These are phyloP conservation scores for Pythium utonaiense DNA, from an alignment of 352 stramenopile species.

Conservation along the genomic window DNA sequence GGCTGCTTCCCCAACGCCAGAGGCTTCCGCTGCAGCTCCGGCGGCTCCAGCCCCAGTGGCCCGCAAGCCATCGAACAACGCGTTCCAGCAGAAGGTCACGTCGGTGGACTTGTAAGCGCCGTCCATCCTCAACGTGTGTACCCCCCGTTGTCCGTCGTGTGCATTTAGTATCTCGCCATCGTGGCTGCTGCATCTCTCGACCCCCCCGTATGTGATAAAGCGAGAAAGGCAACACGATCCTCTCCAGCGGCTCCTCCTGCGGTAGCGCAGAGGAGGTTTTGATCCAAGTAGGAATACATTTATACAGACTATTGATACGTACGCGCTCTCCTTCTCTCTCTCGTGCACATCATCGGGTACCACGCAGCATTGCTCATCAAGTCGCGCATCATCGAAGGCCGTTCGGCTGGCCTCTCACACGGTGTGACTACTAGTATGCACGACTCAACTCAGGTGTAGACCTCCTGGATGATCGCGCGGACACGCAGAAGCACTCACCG, in stretches of 20 bases:
- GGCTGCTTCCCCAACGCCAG: background rate
- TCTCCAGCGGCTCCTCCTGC: background rate
- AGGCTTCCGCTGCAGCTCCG: background rate
- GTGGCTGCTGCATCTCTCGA: background rate
- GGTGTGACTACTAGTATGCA: no score
- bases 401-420: no score
- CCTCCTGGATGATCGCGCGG: no score
- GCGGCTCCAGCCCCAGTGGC: slow-evolving; percentile 10
- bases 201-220: background rate
- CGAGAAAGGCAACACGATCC: background rate
- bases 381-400: no score
- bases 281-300: slow-evolving; percentile 4
- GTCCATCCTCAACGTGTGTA: background rate
- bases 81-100: slow-evolving; percentile 20
- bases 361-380: background rate
- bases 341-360: no score
- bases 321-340: background rate
- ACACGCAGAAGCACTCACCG: no score
- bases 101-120: slow-evolving; percentile 22
- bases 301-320: background rate
- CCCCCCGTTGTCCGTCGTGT: background rate
- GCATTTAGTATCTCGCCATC: slow-evolving; percentile 13
- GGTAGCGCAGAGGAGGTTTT: background rate
- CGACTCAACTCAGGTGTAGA: no score
- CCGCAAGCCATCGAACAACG: slow-evolving; percentile 20